Conservation (phyloP, 768 basidiomycete species). For the Rhizopogon sp. region DNA sequence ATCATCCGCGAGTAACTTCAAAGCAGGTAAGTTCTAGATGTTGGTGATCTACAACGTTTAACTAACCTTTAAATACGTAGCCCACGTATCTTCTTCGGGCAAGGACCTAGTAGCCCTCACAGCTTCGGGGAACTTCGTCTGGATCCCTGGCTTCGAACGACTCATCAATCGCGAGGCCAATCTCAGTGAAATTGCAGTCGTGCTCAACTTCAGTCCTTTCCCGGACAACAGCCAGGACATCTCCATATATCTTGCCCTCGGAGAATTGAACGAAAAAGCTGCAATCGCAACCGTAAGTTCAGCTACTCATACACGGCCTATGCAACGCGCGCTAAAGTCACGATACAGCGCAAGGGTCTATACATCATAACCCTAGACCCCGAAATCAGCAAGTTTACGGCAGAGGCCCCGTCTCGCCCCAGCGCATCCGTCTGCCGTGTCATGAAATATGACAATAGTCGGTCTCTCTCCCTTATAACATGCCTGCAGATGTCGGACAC, state of each 20-base stretch:
- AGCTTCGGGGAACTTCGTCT: conserved; percentile 19
- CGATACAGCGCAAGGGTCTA: conserved; percentile 20
- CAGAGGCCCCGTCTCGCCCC: conserved; percentile 29
- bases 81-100: conserved; percentile 48
- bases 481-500: conserved; percentile 56
- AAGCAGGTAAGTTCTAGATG: conserved; percentile 19
- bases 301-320: background rate
- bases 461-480: conserved; percentile 26
- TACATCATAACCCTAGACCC: conserved; percentile 20
- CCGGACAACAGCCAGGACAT: conserved; percentile 9
- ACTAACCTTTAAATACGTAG: conserved; percentile 8
- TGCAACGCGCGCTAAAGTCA: background rate
- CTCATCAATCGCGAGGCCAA: conserved; percentile 30
- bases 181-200: conserved; percentile 31
- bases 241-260: conserved; percentile 47
- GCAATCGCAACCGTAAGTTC: conserved; percentile 45
- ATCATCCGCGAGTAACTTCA: conserved; percentile 12
- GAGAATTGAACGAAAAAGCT: conserved; percentile 32
- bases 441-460: conserved; percentile 10
- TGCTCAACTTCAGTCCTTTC: conserved; percentile 19
- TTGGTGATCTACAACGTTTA: background rate
- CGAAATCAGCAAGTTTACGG: conserved; percentile 12
- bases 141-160: conserved; percentile 22
- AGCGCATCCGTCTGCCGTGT: conserved; percentile 20
- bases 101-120: conserved; percentile 26